phyloP scores from a whole-genome alignment of 768 basidiomycete species.

The Mycena floridula region DNA sequence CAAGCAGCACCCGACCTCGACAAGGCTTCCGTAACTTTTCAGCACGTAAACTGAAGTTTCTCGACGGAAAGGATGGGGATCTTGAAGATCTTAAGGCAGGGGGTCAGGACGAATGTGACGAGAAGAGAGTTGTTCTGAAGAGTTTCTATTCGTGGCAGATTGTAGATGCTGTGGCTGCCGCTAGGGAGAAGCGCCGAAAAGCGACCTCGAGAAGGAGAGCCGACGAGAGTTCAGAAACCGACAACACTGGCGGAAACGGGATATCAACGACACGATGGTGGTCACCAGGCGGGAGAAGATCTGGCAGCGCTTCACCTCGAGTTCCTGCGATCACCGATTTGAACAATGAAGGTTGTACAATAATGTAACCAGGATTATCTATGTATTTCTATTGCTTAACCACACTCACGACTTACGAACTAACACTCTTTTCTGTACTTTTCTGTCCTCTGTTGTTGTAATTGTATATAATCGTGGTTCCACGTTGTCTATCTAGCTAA shows the following conservation, averaged over 20 bases:
- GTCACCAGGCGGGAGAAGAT: conserved; percentile 18
- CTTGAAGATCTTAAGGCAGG: conserved; percentile 51
- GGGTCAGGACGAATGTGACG: conserved; percentile 81
- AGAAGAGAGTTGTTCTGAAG: conserved; percentile 67
- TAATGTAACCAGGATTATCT: not conserved
- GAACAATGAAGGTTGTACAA: conserved; percentile 1
- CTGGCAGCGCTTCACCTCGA: not conserved
- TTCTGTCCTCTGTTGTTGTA: too few relatives aligned
- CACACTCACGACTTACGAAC: too few relatives aligned
- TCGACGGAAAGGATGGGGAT: conserved; percentile 64
- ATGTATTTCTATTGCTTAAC: too few relatives aligned
- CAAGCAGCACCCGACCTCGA: conserved; percentile 54
- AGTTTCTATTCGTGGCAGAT: conserved; percentile 85
- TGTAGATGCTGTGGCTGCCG: conserved; percentile 67
- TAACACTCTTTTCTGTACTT: too few relatives aligned
- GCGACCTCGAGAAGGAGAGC: conserved; percentile 34
- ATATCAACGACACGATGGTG: conserved; percentile 21
- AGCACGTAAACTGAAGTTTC: conserved; percentile 60
- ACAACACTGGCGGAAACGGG: conserved; percentile 13
- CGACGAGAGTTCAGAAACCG: conserved; percentile 30
- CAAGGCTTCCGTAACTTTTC: conserved; percentile 72
- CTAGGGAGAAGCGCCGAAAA: conserved; percentile 64
- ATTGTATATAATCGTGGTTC: too few relatives aligned
- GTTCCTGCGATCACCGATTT: not conserved
- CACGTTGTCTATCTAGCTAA: too few relatives aligned